Base-by-base conservation (phyloP, 2,329 filamentous ascomycete species). In the Colletotrichum horii region DNA sequence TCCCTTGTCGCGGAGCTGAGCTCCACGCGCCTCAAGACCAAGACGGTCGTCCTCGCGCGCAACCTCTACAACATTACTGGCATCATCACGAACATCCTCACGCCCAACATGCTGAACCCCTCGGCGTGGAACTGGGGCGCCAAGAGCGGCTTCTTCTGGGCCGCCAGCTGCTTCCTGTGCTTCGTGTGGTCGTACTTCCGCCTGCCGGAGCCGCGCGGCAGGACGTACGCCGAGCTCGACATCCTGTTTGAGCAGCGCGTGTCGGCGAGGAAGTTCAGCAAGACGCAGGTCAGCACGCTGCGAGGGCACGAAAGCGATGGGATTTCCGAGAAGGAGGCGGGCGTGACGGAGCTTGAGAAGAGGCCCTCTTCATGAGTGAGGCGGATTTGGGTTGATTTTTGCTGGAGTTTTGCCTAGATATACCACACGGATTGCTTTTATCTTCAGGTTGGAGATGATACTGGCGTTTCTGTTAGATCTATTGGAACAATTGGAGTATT, bases 181-280 rank as follows among this genome's bases (percentile, higher is more conserved):
- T 81, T 87, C 4, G 66, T 85, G 1, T 92, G 90, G 85, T 87
- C 89, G 0, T 89, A 84, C 75, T 89, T 89, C 79, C 88, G 87
- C 22, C 83, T 90, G 7, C 89, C 89, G 6, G 91, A 92, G 83
- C 89, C 90, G 19, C 87, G 86, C 72, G 89, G 86, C 8, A 85
- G 88, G 48, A 89, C 88, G 0, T 88, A 89, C 67, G 89, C 87
- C 48, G 90, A 92, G 81, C 84, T 92, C 3, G 90, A 92, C 67
- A 81, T 88, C 14, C 81, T 92, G 75, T 92, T 92, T 78, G 87
- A 90, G 77, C 80, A 83, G 28, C 78, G 80, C 12, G 80, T 87
- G 12, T 80, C 84, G 26, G 86, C 88, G 2, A 82, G 87, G 75
- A 85, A 86, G 74, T 89, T 87, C 68, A 80, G 69, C 32, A 73